phyloP scores from a whole-genome alignment of 768 basidiomycete genomes.

The Tricholoma sp. region DNA sequence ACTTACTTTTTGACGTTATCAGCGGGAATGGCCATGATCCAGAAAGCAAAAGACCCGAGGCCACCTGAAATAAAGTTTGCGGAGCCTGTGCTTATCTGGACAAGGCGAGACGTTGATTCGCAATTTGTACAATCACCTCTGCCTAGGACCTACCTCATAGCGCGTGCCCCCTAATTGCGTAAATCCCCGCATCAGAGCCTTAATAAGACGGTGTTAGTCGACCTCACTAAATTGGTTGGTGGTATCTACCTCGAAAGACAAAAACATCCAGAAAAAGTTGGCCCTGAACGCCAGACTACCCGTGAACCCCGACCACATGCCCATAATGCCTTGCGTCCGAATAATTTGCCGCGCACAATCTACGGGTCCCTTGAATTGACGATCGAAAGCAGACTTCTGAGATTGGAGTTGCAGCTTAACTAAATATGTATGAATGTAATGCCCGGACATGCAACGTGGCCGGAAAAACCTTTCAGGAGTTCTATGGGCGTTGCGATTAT shows the following conservation, averaged over 20 bases:
- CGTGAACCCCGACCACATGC: conserved; percentile 73
- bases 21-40: conserved; percentile 65
- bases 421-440: conserved; percentile 46
- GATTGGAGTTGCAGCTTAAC: conserved; percentile 68
- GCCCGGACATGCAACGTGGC: conserved; percentile 31
- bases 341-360: conserved; percentile 64
- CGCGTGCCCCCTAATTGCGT: conserved; percentile 49
- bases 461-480: conserved; percentile 56
- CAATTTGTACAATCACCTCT: neutral
- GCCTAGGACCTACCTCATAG: conserved; percentile 42
- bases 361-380: conserved; percentile 60
- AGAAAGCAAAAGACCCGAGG: conserved; percentile 56
- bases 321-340: conserved; percentile 52
- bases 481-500: conserved; percentile 74
- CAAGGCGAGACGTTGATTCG: neutral
- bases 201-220: neutral
- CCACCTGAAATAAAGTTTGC: conserved; percentile 67
- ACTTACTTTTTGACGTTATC: conserved; percentile 82
- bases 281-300: conserved; percentile 68
- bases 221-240: neutral
- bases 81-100: conserved; percentile 52
- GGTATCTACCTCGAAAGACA: conserved; percentile 52
- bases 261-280: conserved; percentile 79
- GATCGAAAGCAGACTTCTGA: conserved; percentile 43
- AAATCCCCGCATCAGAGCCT: conserved; percentile 61